Evolutionary conservation across 176 grass and related monocot genomes (phyloP).

Genomic region (Miscanthus lutarioriparius): DNA sequence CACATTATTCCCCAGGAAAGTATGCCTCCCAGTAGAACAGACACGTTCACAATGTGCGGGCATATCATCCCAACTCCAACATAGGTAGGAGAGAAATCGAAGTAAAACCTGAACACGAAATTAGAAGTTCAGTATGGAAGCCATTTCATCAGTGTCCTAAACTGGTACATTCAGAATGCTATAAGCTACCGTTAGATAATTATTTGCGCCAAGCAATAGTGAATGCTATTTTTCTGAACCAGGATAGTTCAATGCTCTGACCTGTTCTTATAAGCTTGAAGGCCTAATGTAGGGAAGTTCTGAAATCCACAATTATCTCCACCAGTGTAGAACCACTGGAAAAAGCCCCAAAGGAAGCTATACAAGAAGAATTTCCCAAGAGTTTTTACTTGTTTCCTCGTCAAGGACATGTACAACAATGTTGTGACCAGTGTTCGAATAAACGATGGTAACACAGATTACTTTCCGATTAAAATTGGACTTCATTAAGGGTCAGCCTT

Average conservation of each 20-base stretch:
- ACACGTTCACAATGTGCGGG: slow-evolving; percentile 43
- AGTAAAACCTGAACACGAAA: slow-evolving; percentile 36
- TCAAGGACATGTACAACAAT: too few relatives aligned
- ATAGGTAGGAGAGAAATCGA: slow-evolving; percentile 50
- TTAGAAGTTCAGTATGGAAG: neutral
- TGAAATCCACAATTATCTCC: slow-evolving; percentile 60
- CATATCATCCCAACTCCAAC: slow-evolving; percentile 57
- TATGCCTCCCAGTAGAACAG: slow-evolving; percentile 46
- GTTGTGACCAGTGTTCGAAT: too few relatives aligned
- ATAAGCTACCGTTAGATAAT: neutral
- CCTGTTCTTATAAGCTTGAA: slow-evolving; percentile 54
- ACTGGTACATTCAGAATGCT: neutral
- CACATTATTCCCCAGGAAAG: slow-evolving; percentile 57
- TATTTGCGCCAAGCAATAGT: neutral
- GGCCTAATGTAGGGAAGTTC: slow-evolving; percentile 70
- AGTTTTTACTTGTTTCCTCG: slow-evolving; percentile 63
- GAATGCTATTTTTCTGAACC: neutral
- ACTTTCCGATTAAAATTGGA: too few relatives aligned
- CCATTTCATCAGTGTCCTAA: neutral
- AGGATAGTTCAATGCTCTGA: neutral
- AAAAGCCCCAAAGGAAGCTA: slow-evolving; percentile 83
- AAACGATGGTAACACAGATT: too few relatives aligned
- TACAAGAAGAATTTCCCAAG: slow-evolving; percentile 61
- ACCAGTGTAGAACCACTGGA: slow-evolving; percentile 87
- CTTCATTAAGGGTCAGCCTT: too few relatives aligned